These are phyloP conservation scores for Paramecium biaurelia DNA, from an alignment of 73 alveolate genomes.

Conservation along the genomic window DNA sequence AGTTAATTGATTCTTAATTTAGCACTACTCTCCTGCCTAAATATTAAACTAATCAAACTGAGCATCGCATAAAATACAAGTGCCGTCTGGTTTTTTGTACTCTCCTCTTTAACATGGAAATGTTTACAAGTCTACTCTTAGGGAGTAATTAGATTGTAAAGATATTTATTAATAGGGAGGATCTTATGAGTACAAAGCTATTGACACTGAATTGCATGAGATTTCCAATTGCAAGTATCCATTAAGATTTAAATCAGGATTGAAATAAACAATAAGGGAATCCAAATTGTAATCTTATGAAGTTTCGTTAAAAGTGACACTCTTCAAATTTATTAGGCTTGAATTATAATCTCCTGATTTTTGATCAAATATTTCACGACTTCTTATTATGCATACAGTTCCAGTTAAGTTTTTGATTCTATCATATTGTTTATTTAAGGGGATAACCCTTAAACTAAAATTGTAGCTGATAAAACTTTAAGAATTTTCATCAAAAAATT, in stretches of 20 bases:
- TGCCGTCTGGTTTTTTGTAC: not conserved
- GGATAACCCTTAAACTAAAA: not conserved
- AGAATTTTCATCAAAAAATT: not conserved
- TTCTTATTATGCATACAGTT: not conserved
- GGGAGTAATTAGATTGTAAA: not conserved
- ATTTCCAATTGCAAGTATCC: not conserved
- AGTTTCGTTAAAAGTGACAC: not conserved
- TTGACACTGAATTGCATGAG: not conserved
- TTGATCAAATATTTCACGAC: not conserved
- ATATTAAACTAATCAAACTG: not conserved
- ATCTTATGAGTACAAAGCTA: not conserved
- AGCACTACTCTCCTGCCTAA: not conserved
- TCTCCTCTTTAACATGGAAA: constrained; percentile 12
- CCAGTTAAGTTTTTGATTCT: not conserved
- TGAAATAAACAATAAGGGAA: not conserved
- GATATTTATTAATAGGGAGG: not conserved
- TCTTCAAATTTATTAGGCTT: not conserved
- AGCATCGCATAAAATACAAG: constrained; percentile 7
- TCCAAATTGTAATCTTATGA: constrained; percentile 15
- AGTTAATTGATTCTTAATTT: not conserved
- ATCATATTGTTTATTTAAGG: not conserved
- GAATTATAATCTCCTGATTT: not conserved
- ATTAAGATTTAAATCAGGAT: not conserved
- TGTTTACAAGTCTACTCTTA: not conserved
- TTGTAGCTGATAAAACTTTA: not conserved